Conservation (phyloP, 148 eudicot species). For the Silene uniflora region DNA sequence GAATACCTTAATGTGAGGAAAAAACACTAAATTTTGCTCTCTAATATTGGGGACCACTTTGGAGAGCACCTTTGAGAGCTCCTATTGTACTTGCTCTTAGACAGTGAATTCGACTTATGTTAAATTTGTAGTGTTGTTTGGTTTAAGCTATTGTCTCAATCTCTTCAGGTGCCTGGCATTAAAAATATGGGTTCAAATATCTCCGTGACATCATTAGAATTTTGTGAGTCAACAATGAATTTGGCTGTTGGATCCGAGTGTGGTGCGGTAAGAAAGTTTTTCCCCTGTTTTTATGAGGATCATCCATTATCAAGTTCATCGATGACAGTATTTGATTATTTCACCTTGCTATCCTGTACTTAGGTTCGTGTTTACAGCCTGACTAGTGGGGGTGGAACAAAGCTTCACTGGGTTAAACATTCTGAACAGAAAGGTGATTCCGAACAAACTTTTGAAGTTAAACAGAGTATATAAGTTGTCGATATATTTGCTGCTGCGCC, state of each 20-base stretch:
- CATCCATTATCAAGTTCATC: background rate
- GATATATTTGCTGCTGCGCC: background rate
- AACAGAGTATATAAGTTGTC: background rate
- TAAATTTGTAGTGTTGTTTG: background rate
- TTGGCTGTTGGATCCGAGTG: slow-evolving; percentile 69
- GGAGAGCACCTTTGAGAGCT: background rate
- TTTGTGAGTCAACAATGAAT: slow-evolving; percentile 44
- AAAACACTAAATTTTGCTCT: background rate
- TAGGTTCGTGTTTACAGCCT: slow-evolving; percentile 57
- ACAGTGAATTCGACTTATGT: background rate
- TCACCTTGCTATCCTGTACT: slow-evolving; percentile 27
- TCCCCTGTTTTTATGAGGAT: background rate
- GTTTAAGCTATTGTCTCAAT: slow-evolving; percentile 11
- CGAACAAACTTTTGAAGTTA: background rate
- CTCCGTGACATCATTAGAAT: slow-evolving; percentile 47
- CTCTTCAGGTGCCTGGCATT: slow-evolving; percentile 47
- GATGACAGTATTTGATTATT: slow-evolving; percentile 9
- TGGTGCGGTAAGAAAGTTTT: slow-evolving; percentile 56
- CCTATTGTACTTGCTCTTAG: background rate
- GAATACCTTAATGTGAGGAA: background rate
- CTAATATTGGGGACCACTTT: background rate
- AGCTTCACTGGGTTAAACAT: slow-evolving; percentile 46
- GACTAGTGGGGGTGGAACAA: slow-evolving; percentile 31
- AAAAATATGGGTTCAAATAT: slow-evolving; percentile 39
- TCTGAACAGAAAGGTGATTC: slow-evolving; percentile 48